phyloP scores from a whole-genome alignment of 73 alveolate genomes.

The Uronychia setigera region DNA sequence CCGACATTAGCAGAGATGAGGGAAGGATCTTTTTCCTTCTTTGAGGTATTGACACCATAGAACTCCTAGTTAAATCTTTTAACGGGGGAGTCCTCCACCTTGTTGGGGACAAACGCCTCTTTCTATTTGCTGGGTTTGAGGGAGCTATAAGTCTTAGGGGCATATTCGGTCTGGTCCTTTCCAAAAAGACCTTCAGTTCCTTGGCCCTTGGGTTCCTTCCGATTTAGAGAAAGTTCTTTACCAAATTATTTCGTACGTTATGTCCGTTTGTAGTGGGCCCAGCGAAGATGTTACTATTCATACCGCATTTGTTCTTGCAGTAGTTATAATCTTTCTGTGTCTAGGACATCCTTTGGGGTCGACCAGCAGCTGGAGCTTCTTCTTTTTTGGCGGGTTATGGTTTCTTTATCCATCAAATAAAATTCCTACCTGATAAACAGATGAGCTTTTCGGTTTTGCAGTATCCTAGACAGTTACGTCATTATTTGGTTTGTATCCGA shows the following conservation, averaged over 20 bases:
- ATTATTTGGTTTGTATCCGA: constrained; percentile 31
- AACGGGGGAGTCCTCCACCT: constrained; percentile 17
- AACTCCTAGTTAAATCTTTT: constrained; percentile 36
- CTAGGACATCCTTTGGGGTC: background rate
- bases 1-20: constrained; percentile 36
- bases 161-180: constrained; percentile 16
- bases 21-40: constrained; percentile 22
- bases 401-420: background rate
- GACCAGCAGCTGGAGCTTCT: background rate
- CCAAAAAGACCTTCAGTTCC: constrained; percentile 37
- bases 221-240: background rate
- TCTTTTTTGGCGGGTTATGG: background rate
- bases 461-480: constrained; percentile 20
- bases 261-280: constrained; percentile 18
- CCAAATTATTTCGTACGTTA: background rate
- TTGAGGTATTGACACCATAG: constrained; percentile 25
- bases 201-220: constrained; percentile 19
- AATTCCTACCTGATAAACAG: background rate
- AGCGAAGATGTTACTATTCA: constrained; percentile 25
- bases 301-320: constrained; percentile 26
- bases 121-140: background rate
- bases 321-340: background rate
- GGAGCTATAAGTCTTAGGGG: background rate
- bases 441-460: constrained; percentile 1
- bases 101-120: constrained; percentile 1